phyloP scores from a whole-genome alignment of 768 basidiomycete species.

The Mycena kentingensis region DNA sequence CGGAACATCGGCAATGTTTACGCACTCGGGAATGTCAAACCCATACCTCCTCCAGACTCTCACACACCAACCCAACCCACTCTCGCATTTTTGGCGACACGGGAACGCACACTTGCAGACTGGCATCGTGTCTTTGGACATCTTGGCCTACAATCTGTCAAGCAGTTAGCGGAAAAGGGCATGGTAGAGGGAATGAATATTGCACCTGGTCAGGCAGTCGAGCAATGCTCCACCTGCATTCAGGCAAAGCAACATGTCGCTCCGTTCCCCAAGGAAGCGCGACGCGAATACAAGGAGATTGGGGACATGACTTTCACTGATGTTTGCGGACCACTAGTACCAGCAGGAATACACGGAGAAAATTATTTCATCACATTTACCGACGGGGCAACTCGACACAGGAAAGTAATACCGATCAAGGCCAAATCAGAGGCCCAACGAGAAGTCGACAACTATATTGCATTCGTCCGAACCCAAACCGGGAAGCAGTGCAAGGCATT shows the following conservation, averaged over 20 bases:
- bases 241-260: slow-evolving; percentile 24
- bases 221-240: slow-evolving; percentile 27
- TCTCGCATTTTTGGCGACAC: slow-evolving; percentile 6
- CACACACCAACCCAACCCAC: not conserved
- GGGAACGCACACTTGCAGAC: too few species aligned
- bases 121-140: slow-evolving; percentile 28
- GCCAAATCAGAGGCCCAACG: slow-evolving; percentile 1
- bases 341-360: slow-evolving; percentile 13
- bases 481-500: slow-evolving; percentile 1
- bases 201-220: slow-evolving; percentile 9
- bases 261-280: slow-evolving; percentile 25
- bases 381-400: slow-evolving; percentile 13
- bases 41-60: not conserved
- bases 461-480: slow-evolving; percentile 4
- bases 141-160: slow-evolving; percentile 22
- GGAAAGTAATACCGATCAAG: slow-evolving; percentile 11
- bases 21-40: not conserved
- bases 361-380: slow-evolving; percentile 20
- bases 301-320: slow-evolving; percentile 25
- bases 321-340: slow-evolving; percentile 25
- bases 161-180: slow-evolving; percentile 18
- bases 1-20: not conserved
- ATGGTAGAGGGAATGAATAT: slow-evolving; percentile 28
- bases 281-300: slow-evolving; percentile 19
- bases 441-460: not conserved